Percentiles rank a stretch among this genome's conserved stretches.
phyloP scores from a whole-genome alignment of 805 yeast genomes.

The Yamadazyma sp. region DNA sequence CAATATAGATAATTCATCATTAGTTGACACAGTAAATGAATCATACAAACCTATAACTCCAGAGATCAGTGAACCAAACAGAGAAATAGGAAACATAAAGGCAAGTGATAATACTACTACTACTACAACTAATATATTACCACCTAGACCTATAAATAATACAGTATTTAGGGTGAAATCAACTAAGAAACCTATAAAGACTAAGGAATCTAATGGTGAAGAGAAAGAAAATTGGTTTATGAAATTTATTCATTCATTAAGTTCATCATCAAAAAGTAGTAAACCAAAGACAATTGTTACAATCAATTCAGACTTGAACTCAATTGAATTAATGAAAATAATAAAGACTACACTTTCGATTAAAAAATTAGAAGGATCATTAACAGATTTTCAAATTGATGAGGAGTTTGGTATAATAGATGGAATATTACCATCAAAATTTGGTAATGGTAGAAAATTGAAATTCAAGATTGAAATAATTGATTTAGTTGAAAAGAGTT shows the following conservation, averaged over 20 bases:
- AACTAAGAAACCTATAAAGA: constrained; percentile 1
- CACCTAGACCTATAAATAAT: constrained; percentile 4
- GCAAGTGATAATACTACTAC: not conserved
- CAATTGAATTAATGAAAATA: constrained; percentile 29
- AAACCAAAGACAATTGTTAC: constrained; percentile 26
- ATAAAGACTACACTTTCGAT: constrained; percentile 42
- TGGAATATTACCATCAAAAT: constrained; percentile 47
- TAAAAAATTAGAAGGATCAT: constrained; percentile 50
- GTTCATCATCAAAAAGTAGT: not conserved
- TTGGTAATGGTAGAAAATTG: constrained; percentile 44
- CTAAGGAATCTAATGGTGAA: constrained; percentile 6
- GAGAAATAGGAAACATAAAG: not conserved
- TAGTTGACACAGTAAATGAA: constrained; percentile 7
- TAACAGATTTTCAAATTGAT: constrained; percentile 38
- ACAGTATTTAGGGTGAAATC: constrained; percentile 25
- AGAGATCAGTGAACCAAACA: not conserved
- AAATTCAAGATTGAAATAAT: constrained; percentile 44
- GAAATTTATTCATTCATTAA: constrained; percentile 29
- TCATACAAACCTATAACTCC: not conserved
- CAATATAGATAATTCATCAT: constrained; percentile 9
- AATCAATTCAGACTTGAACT: constrained; percentile 29
- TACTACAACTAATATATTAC: constrained; percentile 1
- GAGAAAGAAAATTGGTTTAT: constrained; percentile 36
- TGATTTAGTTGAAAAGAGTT: constrained; percentile 34
- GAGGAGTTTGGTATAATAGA: constrained; percentile 42